Percentiles rank a stretch among this genome's conserved stretches.
phyloP scores from a whole-genome alignment of 495 filamentous ascomycete genomes.

The Lasiosphaeria miniovina region DNA sequence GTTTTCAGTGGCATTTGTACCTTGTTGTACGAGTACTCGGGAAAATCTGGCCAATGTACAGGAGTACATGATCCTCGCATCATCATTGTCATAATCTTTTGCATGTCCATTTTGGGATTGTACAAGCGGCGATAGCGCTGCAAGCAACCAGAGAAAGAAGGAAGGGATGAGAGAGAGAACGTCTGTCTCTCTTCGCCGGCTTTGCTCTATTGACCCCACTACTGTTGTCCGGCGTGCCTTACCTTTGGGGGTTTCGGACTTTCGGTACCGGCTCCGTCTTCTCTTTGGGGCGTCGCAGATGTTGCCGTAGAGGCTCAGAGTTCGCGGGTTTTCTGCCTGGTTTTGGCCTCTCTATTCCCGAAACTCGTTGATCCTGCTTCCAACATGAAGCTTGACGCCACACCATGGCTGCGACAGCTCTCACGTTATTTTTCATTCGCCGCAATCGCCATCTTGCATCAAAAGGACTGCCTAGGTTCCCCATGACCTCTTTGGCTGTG shows the following conservation, averaged over 20 bases:
- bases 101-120: too few relatives aligned
- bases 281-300: not conserved
- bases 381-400: too few relatives aligned
- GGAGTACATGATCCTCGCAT: not conserved
- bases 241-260: not conserved
- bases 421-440: too few relatives aligned
- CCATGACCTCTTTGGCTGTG: too few relatives aligned
- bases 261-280: not conserved
- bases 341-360: not conserved
- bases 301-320: not conserved
- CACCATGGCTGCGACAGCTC: too few relatives aligned
- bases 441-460: too few relatives aligned
- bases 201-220: not conserved
- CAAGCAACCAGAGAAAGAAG: too few relatives aligned
- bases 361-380: too few relatives aligned
- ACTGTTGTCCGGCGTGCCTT: not conserved
- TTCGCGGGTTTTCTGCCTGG: not conserved
- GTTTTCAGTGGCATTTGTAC: not conserved
- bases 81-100: too few relatives aligned
- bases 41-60: not conserved
- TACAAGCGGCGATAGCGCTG: too few relatives aligned
- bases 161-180: too few relatives aligned
- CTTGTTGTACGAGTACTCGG: not conserved
- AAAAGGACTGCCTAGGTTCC: too few relatives aligned
- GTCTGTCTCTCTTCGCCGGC: not conserved